These are phyloP conservation scores for Vinca minor DNA, from an alignment of 257 asterid species.

Conservation along the genomic window DNA sequence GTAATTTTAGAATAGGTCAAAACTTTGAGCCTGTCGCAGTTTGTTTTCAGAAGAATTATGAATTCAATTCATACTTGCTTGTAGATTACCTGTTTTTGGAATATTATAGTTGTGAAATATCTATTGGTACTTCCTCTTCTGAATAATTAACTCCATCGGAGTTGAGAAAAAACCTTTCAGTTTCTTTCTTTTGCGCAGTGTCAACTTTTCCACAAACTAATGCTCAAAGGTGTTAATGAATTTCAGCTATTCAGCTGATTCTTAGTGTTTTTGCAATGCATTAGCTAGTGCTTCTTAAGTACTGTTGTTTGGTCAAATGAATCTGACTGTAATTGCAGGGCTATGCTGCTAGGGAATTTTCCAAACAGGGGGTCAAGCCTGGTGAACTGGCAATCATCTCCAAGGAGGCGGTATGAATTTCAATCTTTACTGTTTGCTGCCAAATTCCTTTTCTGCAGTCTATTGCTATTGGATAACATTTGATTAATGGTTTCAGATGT, in stretches of 20 bases:
- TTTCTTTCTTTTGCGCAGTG: not conserved
- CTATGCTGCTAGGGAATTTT: constrained; percentile 92
- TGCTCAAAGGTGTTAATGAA: not conserved
- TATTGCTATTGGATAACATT: not conserved
- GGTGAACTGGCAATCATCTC: constrained; percentile 87
- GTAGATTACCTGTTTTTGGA: not conserved
- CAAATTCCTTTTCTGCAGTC: not conserved
- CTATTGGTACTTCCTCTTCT: not conserved
- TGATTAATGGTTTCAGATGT: not conserved
- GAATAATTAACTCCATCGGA: not conserved
- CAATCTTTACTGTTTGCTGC: not conserved
- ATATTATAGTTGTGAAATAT: not conserved
- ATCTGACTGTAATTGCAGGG: constrained; percentile 42
- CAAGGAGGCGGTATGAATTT: constrained; percentile 75
- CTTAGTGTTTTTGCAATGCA: not conserved
- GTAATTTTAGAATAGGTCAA: not conserved
- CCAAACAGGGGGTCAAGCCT: constrained; percentile 81
- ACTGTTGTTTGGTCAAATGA: not conserved
- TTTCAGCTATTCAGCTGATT: not conserved
- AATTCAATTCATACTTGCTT: not conserved
- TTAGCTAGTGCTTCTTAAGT: not conserved
- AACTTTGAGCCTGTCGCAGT: not conserved
- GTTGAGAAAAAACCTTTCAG: not conserved
- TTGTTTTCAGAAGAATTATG: not conserved
- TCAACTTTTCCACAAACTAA: not conserved